phyloP scores from a whole-genome alignment of 2,329 filamentous ascomycete genomes.

The Blastomyces emzantsi region DNA sequence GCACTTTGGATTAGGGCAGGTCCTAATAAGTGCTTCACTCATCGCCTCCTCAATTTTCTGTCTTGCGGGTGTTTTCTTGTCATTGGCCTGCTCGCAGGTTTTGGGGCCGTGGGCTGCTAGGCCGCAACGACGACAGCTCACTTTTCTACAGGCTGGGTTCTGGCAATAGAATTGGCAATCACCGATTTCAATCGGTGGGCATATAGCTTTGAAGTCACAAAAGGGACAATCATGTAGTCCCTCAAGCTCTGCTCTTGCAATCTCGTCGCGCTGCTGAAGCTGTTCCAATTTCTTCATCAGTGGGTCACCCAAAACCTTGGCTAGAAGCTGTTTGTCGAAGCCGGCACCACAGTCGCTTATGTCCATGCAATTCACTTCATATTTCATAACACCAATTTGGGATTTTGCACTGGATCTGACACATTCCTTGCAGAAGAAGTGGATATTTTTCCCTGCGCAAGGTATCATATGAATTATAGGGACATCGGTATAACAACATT shows the following conservation, averaged over 20 bases:
- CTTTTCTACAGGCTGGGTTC: conserved; percentile 53
- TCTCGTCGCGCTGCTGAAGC: conserved; percentile 60
- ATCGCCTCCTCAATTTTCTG: conserved; percentile 74
- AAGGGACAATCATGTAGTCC: conserved; percentile 70
- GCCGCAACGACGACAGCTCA: conserved; percentile 61
- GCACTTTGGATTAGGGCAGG: conserved; percentile 52
- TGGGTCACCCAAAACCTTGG: conserved; percentile 50
- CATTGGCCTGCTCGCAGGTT: conserved; percentile 58
- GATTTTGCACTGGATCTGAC: conserved; percentile 56
- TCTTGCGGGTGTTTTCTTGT: conserved; percentile 52
- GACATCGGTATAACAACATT: conserved; percentile 61
- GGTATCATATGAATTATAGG: conserved; percentile 59
- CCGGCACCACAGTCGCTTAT: conserved; percentile 54
- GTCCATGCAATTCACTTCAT: conserved; percentile 62
- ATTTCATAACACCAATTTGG: conserved; percentile 60
- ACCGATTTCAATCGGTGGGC: conserved; percentile 52
- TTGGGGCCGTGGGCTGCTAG: conserved; percentile 61
- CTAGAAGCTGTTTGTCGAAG: conserved; percentile 50
- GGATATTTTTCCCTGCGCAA: conserved; percentile 51
- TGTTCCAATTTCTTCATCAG: conserved; percentile 55
- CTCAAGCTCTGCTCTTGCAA: conserved; percentile 62
- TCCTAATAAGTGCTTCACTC: conserved; percentile 67
- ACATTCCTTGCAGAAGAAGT: conserved; percentile 64
- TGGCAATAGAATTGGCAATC: conserved; percentile 66
- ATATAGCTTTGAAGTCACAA: conserved; percentile 70